Evolutionary conservation across 371 early-diverging fungal genomes (phyloP).

Genomic region (Cokeromyces recurvatus): DNA sequence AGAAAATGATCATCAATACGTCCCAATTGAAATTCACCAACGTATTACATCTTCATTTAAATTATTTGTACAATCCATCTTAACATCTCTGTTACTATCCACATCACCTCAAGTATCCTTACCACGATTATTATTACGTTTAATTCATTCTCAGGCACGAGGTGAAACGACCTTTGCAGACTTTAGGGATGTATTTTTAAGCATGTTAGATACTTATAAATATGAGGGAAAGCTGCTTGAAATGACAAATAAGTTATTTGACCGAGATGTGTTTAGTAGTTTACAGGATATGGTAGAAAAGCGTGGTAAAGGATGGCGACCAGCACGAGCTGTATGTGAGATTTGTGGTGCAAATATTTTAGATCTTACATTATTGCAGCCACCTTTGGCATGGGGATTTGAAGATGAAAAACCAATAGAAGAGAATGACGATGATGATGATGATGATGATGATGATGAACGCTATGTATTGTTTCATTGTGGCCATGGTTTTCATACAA

Average conservation of each 20-base stretch:
- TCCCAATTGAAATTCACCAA: slow-evolving; percentile 24
- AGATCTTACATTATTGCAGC: slow-evolving; percentile 38
- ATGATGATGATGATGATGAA: not conserved
- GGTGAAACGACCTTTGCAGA: slow-evolving; percentile 69
- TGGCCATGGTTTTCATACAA: slow-evolving; percentile 58
- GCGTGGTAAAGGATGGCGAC: slow-evolving; percentile 60
- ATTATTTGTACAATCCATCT: slow-evolving; percentile 59
- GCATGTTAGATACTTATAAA: slow-evolving; percentile 73
- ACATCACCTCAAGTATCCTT: slow-evolving; percentile 67
- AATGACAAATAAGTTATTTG: slow-evolving; percentile 70
- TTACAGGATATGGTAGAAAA: slow-evolving; percentile 54
- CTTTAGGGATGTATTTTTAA: slow-evolving; percentile 66
- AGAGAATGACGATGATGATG: not conserved
- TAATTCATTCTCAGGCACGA: slow-evolving; percentile 55
- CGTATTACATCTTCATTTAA: slow-evolving; percentile 55
- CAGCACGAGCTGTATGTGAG: slow-evolving; percentile 53
- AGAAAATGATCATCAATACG: not conserved
- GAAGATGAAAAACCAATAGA: not conserved
- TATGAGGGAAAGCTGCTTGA: slow-evolving; percentile 70
- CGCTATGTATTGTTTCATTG: slow-evolving; percentile 51
- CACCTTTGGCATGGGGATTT: slow-evolving; percentile 30
- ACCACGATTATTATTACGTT: slow-evolving; percentile 57
- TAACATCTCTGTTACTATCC: slow-evolving; percentile 56
- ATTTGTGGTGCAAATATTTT: slow-evolving; percentile 51
- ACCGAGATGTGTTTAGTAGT: slow-evolving; percentile 58